Percentiles rank a stretch among this genome's conserved stretches.
Evolutionary conservation across 257 asterid species (phyloP).

Genomic region (Plantago ovata): DNA sequence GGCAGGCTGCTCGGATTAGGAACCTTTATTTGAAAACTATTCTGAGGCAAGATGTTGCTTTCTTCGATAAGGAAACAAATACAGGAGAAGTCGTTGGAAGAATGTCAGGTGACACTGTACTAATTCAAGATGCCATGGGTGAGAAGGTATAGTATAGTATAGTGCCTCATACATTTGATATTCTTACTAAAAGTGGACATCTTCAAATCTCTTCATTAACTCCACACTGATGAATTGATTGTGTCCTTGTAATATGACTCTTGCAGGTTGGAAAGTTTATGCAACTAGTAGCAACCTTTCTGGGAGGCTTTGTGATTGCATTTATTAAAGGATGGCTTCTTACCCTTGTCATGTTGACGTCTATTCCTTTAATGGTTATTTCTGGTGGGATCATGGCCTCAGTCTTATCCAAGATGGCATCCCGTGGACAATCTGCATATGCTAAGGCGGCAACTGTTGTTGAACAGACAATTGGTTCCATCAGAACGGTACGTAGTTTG

Average conservation of each 20-base stretch:
- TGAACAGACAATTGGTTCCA: slow-evolving; percentile 62
- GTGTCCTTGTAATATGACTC: background rate
- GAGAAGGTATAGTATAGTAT: slow-evolving; percentile 56
- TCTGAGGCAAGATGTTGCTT: slow-evolving; percentile 73
- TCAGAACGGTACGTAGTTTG: slow-evolving; percentile 50
- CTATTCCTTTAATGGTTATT: slow-evolving; percentile 47
- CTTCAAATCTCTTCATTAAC: no score
- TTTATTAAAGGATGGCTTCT: slow-evolving; percentile 67
- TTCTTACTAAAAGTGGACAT: no score
- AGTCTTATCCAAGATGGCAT: slow-evolving; percentile 42
- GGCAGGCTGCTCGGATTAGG: slow-evolving; percentile 74
- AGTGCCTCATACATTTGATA: no score
- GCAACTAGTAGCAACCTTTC: slow-evolving; percentile 53
- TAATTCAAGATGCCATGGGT: slow-evolving; percentile 79
- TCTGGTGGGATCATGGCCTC: slow-evolving; percentile 46
- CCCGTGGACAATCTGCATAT: slow-evolving; percentile 51
- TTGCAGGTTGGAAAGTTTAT: slow-evolving; percentile 59
- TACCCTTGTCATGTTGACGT: slow-evolving; percentile 55
- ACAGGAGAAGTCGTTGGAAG: slow-evolving; percentile 65
- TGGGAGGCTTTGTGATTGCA: slow-evolving; percentile 64
- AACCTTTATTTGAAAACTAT: slow-evolving; percentile 51
- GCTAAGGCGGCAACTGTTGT: slow-evolving; percentile 59
- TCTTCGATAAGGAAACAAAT: slow-evolving; percentile 71
- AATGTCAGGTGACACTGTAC: slow-evolving; percentile 73
- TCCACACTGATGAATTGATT: background rate